Evolutionary conservation across 2,329 filamentous ascomycete genomes (phyloP).

Genomic region (Colletotrichum sp.): DNA sequence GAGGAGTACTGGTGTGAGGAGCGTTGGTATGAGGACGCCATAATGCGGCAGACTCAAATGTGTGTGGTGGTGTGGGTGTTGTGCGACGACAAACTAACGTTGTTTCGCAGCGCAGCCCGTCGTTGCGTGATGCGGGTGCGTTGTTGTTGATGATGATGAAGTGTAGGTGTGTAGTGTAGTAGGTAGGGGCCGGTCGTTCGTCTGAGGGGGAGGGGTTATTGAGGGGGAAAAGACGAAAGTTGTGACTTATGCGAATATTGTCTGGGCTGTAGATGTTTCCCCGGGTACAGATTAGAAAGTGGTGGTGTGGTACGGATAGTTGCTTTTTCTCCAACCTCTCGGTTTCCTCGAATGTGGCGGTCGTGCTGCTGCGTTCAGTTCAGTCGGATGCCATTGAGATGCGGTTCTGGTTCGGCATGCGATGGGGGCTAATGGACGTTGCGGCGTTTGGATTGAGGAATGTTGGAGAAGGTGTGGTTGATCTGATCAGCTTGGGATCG

Average conservation of each 20-base stretch:
- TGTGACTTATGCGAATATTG: conserved; percentile 18
- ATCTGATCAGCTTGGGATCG: background rate
- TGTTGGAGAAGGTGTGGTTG: conserved; percentile 15
- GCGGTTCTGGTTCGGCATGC: background rate
- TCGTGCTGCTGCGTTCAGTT: background rate
- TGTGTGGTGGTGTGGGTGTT: background rate
- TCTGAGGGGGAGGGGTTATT: conserved; percentile 5
- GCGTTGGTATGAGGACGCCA: conserved; percentile 58
- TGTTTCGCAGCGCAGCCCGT: conserved; percentile 4
- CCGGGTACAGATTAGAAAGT: background rate
- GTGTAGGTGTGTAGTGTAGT: background rate
- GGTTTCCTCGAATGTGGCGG: background rate
- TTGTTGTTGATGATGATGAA: background rate
- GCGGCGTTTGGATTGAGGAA: conserved; percentile 13
- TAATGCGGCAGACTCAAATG: conserved; percentile 29
- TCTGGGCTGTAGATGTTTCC: conserved; percentile 3
- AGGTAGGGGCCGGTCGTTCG: conserved; percentile 5
- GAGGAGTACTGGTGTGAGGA: conserved; percentile 49
- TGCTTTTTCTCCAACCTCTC: background rate
- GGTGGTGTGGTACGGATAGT: background rate
- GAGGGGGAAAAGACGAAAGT: background rate
- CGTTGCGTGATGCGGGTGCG: conserved; percentile 1
- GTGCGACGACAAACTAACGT: conserved; percentile 2
- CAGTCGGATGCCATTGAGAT: conserved; percentile 15
- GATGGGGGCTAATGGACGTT: conserved; percentile 4